Percentiles rank a stretch among this genome's conserved stretches.
Evolutionary conservation across 257 asterid species (phyloP).

Genomic region (Prunella vulgaris): DNA sequence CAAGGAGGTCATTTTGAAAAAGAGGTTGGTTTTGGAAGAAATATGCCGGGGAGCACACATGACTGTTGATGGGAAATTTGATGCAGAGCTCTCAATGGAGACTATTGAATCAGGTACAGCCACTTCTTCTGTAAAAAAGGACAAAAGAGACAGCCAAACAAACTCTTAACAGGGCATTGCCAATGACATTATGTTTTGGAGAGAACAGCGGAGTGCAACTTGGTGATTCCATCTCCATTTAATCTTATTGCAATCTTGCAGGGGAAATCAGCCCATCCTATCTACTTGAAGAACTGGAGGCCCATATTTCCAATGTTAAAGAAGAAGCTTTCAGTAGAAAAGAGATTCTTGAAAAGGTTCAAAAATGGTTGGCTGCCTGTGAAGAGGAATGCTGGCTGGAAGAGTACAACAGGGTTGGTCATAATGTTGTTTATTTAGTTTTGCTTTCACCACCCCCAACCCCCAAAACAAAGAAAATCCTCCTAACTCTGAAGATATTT

Average conservation of each 20-base stretch:
- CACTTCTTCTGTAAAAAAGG: background rate
- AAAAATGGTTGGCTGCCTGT: slow-evolving; percentile 85
- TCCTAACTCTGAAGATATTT: background rate
- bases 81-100: slow-evolving; percentile 41
- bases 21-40: slow-evolving; percentile 59
- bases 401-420: slow-evolving; percentile 84
- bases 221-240: background rate
- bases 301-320: slow-evolving; percentile 55
- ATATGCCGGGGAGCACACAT: slow-evolving; percentile 68
- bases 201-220: too few species aligned
- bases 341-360: slow-evolving; percentile 82
- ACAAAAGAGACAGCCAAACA: background rate
- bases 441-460: background rate
- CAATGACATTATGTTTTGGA: too few species aligned
- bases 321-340: slow-evolving; percentile 78
- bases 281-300: slow-evolving; percentile 71
- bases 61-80: slow-evolving; percentile 47
- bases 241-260: slow-evolving; percentile 26
- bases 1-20: slow-evolving; percentile 72
- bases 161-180: background rate
- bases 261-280: slow-evolving; percentile 57
- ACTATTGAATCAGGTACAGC: slow-evolving; percentile 66
- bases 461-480: background rate
- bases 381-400: slow-evolving; percentile 94
- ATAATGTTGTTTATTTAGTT: slow-evolving; percentile 17